phyloP scores from a whole-genome alignment of 1,284 basidiomycete genomes.

The Tilletiopsis washingtonensis region DNA sequence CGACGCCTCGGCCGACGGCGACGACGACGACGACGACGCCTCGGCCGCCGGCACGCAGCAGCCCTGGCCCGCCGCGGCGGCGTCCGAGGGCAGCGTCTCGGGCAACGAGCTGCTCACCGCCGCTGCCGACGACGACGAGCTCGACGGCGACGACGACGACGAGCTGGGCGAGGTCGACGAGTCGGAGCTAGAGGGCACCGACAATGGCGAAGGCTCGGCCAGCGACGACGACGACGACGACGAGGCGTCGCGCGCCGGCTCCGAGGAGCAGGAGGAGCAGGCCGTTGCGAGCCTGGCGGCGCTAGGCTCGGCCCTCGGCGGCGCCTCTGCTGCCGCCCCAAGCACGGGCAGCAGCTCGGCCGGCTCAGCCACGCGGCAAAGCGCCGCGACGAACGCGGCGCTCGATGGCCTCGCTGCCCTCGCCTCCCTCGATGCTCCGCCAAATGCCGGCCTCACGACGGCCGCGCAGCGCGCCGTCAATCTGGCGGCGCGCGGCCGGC shows the following conservation, averaged over 20 bases:
- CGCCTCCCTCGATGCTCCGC: conserved; percentile 28
- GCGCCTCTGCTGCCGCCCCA: neutral
- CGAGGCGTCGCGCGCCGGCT: conserved; percentile 1
- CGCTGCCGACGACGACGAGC: neutral
- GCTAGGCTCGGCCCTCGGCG: neutral
- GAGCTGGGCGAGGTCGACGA: conserved; percentile 7
- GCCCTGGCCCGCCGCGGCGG: too few species aligned
- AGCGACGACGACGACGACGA: conserved; percentile 8
- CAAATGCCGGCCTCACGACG: neutral
- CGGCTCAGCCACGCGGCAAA: too few species aligned
- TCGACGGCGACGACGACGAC: neutral
- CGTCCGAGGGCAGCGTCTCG: too few species aligned
- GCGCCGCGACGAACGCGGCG: too few species aligned
- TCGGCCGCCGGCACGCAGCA: neutral
- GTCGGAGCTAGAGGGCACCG: conserved; percentile 5
- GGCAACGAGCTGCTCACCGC: neutral
- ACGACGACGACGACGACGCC: neutral
- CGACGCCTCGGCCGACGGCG: conserved; percentile 1
- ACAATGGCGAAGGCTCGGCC: neutral
- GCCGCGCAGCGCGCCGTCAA: conserved; percentile 4
- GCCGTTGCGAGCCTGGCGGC: conserved; percentile 1
- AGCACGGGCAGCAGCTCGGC: too few species aligned
- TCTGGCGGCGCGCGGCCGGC: neutral
- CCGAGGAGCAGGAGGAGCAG: conserved; percentile 6
- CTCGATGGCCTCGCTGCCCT: conserved; percentile 31